phyloP scores from a whole-genome alignment of 106 monocot species.

The Dactylorhiza incarnata region DNA sequence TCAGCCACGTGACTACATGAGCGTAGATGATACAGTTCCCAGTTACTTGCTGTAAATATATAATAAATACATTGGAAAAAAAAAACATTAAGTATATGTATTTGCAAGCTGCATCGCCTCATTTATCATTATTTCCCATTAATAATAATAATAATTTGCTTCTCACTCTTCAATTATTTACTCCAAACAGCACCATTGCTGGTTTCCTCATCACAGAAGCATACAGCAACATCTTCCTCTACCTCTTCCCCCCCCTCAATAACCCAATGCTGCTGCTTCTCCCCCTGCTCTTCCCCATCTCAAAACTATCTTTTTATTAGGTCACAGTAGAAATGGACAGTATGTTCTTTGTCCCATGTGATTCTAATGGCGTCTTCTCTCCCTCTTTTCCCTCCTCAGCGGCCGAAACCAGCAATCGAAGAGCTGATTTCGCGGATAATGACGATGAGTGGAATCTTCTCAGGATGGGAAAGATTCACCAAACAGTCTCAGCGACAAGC shows the following conservation, averaged over 20 bases:
- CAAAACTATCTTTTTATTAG: neutral
- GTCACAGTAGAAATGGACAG: neutral
- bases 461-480: slow-evolving; percentile 23
- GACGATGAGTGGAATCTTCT: slow-evolving; percentile 22
- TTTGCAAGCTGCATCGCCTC: neutral
- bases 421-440: slow-evolving; percentile 14
- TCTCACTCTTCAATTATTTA: slow-evolving; percentile 1
- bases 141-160: neutral
- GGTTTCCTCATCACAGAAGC: neutral
- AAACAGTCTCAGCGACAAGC: slow-evolving; percentile 7
- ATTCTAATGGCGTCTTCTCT: neutral
- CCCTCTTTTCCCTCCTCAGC: neutral
- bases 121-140: slow-evolving; percentile 1
- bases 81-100: too few species aligned
- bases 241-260: neutral
- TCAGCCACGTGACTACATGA: too few species aligned
- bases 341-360: neutral
- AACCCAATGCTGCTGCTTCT: neutral
- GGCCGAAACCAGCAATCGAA: neutral
- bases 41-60: too few species aligned
- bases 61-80: too few species aligned
- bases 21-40: too few species aligned
- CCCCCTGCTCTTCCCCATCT: neutral
- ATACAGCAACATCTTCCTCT: neutral
- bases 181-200: neutral